phyloP scores from a whole-genome alignment of 257 asterid genomes.

The Solanum tacnaense region DNA sequence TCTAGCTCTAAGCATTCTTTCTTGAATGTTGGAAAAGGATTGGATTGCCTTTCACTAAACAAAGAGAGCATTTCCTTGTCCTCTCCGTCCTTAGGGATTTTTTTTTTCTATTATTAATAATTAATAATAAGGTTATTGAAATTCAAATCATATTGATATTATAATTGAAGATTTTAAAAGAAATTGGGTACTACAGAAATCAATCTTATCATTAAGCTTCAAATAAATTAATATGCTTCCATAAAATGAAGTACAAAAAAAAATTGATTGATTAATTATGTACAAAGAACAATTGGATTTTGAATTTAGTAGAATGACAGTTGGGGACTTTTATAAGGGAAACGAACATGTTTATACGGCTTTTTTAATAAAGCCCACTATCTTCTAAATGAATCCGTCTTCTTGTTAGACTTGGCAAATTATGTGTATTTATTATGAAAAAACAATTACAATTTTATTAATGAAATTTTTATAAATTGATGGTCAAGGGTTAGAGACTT shows the following conservation, averaged over 20 bases:
- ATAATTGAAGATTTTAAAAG: background rate
- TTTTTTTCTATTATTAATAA: background rate
- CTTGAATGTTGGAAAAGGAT: background rate
- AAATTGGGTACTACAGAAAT: background rate
- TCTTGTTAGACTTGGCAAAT: background rate
- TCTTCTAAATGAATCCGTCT: background rate
- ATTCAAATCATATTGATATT: background rate
- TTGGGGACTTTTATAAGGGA: background rate
- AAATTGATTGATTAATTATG: background rate
- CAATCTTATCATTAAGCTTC: background rate
- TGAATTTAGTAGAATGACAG: background rate
- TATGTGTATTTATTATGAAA: background rate
- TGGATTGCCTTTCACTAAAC: background rate
- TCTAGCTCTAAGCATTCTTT: background rate
- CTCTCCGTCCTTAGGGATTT: background rate
- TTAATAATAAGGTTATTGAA: background rate
- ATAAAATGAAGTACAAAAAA: background rate
- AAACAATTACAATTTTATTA: background rate
- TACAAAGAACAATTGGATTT: background rate
- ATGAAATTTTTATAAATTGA: background rate
- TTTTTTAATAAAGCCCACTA: background rate
- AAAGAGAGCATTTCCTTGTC: background rate
- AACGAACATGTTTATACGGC: background rate
- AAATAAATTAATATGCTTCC: background rate
- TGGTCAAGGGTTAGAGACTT: no score